Conservation (phyloP, 1,284 basidiomycete species). For the Ustilago xerochloae region DNA sequence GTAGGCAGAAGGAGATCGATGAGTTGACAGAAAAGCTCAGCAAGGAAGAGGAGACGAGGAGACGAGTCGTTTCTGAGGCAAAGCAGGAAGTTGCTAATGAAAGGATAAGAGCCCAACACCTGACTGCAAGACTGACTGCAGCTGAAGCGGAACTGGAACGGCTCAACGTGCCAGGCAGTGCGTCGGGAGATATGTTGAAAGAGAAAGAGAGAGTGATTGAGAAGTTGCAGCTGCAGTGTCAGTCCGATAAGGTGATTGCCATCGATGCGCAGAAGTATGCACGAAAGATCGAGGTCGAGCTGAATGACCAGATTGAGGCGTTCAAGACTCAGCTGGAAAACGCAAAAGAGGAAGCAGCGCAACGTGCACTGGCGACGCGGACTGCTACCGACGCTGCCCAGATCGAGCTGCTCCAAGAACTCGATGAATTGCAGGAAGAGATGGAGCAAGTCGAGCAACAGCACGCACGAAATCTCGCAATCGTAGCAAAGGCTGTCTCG, state of each 20-base stretch:
- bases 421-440: conserved; percentile 18
- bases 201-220: conserved; percentile 27
- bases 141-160: conserved; percentile 12
- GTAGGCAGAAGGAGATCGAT: conserved; percentile 43
- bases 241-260: conserved; percentile 36
- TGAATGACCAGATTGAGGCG: conserved; percentile 23
- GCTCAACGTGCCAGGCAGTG: conserved; percentile 10
- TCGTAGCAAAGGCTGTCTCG: conserved; percentile 35
- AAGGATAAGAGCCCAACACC: conserved; percentile 10
- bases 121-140: conserved; percentile 3
- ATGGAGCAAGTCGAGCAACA: conserved; percentile 21
- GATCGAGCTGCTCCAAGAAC: conserved; percentile 6
- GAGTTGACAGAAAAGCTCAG: conserved; percentile 22
- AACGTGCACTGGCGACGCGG: conserved; percentile 3
- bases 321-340: conserved; percentile 14
- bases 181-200: conserved; percentile 11
- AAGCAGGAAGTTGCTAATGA: conserved; percentile 8
- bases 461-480: conserved; percentile 29
- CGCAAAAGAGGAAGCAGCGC: conserved; percentile 10
- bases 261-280: conserved; percentile 45
- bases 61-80: conserved; percentile 19
- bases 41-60: conserved; percentile 23
- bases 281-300: conserved; percentile 30
- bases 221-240: conserved; percentile 27
- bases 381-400: conserved; percentile 5